phyloP scores from a whole-genome alignment of 768 basidiomycete species.

The Termitomyces sp. region DNA sequence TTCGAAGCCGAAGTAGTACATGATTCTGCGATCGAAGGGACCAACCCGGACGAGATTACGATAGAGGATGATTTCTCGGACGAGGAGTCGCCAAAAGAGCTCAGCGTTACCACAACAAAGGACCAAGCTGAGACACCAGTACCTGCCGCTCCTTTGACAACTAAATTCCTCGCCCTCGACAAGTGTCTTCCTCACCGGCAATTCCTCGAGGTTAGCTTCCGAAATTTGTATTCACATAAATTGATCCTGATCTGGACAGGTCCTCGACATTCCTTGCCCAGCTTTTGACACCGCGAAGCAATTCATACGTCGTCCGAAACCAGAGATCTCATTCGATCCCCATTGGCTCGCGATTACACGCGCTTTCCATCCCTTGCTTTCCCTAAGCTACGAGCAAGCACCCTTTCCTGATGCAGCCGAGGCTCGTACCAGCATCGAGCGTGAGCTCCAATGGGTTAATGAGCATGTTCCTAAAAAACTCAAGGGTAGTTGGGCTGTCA shows the following conservation, averaged over 20 bases:
- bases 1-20: conserved; percentile 72
- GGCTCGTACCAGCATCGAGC: conserved; percentile 48
- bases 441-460: conserved; percentile 67
- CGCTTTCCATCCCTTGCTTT: conserved; percentile 79
- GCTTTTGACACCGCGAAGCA: conserved; percentile 12
- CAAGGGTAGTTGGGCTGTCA: conserved; percentile 34
- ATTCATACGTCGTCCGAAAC: conserved; percentile 12
- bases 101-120: conserved; percentile 1
- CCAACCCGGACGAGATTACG: conserved; percentile 34
- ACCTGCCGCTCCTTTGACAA: conserved; percentile 32
- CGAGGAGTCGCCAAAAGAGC: conserved; percentile 38
- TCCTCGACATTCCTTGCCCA: conserved; percentile 57
- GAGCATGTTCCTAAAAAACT: conserved; percentile 45
- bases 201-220: conserved; percentile 71
- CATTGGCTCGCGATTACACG: conserved; percentile 94
- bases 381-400: conserved; percentile 42
- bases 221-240: not conserved
- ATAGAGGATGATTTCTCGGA: conserved; percentile 46
- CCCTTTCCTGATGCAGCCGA: conserved; percentile 58
- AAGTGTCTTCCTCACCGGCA: conserved; percentile 77
- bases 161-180: conserved; percentile 88
- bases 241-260: conserved; percentile 34
- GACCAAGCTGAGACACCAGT: not conserved
- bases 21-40: not conserved
- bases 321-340: conserved; percentile 70